Percentiles rank a stretch among this genome's conserved stretches.
phyloP scores from a whole-genome alignment of 768 basidiomycete genomes.

The Mycena crocata region DNA sequence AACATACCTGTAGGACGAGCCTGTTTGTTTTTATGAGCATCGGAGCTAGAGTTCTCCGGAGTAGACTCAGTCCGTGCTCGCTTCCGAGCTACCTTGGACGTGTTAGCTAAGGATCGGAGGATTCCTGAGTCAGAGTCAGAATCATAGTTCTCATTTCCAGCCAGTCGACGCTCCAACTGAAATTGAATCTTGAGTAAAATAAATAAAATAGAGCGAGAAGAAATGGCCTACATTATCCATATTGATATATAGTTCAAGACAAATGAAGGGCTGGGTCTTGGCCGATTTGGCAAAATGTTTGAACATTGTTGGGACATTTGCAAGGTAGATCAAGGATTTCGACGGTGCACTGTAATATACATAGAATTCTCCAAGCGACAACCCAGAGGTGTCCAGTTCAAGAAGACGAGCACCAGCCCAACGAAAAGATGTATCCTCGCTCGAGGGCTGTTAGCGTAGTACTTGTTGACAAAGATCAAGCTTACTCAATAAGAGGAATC shows the following conservation, averaged over 20 bases:
- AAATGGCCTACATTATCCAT: too few relatives aligned
- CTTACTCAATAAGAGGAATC: background rate
- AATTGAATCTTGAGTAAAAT: too few relatives aligned
- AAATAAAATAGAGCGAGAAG: too few relatives aligned
- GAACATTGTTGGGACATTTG: background rate
- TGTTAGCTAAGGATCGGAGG: background rate
- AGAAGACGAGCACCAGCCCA: background rate
- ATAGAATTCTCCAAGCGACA: conserved; percentile 3
- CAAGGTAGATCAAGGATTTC: background rate
- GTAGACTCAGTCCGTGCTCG: background rate
- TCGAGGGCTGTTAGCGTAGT: background rate
- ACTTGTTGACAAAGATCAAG: background rate
- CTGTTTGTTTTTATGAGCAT: background rate
- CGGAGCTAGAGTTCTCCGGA: background rate
- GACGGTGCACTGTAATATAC: conserved; percentile 1
- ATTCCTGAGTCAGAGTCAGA: too few relatives aligned
- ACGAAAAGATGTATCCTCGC: background rate
- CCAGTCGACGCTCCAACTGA: too few relatives aligned
- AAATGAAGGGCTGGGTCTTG: background rate
- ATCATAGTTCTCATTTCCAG: too few relatives aligned
- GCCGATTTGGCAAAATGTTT: background rate
- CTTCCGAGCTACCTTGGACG: background rate
- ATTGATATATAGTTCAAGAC: background rate
- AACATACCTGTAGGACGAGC: background rate
- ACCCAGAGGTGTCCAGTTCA: background rate